phyloP scores from a whole-genome alignment of 139 green algal genomes.

The Desmodesmus armatus region DNA sequence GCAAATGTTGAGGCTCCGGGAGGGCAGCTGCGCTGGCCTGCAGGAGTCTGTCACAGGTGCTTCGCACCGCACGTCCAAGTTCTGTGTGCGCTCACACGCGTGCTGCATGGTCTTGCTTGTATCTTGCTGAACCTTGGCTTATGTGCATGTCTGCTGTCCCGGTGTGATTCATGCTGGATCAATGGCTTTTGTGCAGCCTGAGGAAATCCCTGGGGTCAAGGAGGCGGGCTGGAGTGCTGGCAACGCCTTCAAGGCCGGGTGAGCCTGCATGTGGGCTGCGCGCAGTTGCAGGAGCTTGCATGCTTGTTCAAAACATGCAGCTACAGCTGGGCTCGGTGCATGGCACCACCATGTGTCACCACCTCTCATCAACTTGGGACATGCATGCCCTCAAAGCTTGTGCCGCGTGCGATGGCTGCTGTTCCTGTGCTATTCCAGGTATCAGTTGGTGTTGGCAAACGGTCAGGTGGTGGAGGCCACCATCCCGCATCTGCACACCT shows the following conservation, averaged over 20 bases:
- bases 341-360: not conserved
- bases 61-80: not conserved
- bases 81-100: not conserved
- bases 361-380: too few relatives aligned
- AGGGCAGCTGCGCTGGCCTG: too few relatives aligned
- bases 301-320: not conserved
- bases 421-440: not conserved
- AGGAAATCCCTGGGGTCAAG: slow-evolving; percentile 81
- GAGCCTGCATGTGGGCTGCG: not conserved
- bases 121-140: not conserved
- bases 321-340: too few relatives aligned
- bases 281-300: not conserved
- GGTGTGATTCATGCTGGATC: too few relatives aligned
- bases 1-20: slow-evolving; percentile 82
- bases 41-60: too few relatives aligned
- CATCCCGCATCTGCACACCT: slow-evolving; percentile 64
- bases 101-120: not conserved
- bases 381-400: too few relatives aligned
- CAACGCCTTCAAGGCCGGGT: not conserved
- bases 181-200: too few relatives aligned
- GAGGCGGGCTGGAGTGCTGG: slow-evolving; percentile 82
- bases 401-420: too few relatives aligned
- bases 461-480: slow-evolving; percentile 42
- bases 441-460: slow-evolving; percentile 56
- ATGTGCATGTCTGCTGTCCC: not conserved